A percentile compares a stretch with the other conserved stretches of the same genome.
Conservation (phyloP, 345 rosid species). For the Gossypium rotundifolium region DNA sequence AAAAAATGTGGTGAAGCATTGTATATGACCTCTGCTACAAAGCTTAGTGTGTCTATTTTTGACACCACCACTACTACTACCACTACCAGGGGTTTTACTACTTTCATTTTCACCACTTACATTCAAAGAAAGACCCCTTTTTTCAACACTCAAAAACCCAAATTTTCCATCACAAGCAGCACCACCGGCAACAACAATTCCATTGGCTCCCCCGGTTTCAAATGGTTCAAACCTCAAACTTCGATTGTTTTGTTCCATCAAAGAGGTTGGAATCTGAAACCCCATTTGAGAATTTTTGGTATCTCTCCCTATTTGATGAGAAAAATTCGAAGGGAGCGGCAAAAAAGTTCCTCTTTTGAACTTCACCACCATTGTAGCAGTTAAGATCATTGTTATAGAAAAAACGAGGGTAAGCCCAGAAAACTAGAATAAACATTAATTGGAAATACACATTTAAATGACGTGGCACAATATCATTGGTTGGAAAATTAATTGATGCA, state of each 20-base stretch:
- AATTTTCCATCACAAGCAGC: conserved; percentile 13
- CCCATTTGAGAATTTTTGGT: conserved; percentile 24
- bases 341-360: conserved; percentile 23
- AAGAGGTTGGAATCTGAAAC: conserved; percentile 23
- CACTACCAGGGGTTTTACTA: conserved; percentile 9
- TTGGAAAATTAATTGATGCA: too few relatives aligned
- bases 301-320: conserved; percentile 4
- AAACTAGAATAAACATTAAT: neutral
- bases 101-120: conserved; percentile 22
- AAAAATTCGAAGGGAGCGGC: conserved; percentile 21
- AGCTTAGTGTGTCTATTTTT: conserved; percentile 38
- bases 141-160: conserved; percentile 19
- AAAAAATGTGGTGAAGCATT: too few relatives aligned
- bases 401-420: neutral
- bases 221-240: conserved; percentile 12
- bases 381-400: conserved; percentile 12
- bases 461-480: too few relatives aligned
- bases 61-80: neutral
- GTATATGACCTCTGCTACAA: conserved; percentile 61
- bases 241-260: conserved; percentile 17
- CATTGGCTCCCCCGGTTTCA: conserved; percentile 20
- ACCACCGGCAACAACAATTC: neutral
- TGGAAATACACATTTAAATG: too few relatives aligned
- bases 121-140: conserved; percentile 22
- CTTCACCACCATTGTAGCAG: conserved; percentile 14